Evolutionary conservation across 2,329 filamentous ascomycete genomes (phyloP).

Genomic region (Elsinoe necatrix): DNA sequence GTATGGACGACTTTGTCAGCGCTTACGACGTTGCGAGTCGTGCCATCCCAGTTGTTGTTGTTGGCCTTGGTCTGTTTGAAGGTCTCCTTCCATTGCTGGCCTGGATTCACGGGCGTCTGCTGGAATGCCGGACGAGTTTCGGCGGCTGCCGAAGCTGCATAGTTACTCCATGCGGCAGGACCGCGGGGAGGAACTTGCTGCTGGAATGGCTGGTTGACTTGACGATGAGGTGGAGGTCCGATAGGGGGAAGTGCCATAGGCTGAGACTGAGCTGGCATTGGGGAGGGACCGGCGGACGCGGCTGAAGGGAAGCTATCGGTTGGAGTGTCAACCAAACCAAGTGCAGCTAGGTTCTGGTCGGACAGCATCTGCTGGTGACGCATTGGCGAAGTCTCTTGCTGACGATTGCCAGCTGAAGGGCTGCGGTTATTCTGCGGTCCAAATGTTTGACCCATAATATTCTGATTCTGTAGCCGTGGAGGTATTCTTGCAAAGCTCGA

Average conservation of each 20-base stretch:
- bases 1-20: constrained; percentile 26
- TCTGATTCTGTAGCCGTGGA: constrained; percentile 33
- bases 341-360: constrained; percentile 12
- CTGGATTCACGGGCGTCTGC: not conserved
- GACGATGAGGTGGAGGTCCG: constrained; percentile 27
- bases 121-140: not conserved
- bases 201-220: constrained; percentile 18
- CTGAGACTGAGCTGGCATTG: constrained; percentile 4
- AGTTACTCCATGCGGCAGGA: constrained; percentile 25
- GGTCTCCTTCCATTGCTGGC: constrained; percentile 25
- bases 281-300: constrained; percentile 10
- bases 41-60: constrained; percentile 23
- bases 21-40: constrained; percentile 23
- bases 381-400: constrained; percentile 16
- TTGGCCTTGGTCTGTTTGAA: constrained; percentile 29
- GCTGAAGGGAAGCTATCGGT: constrained; percentile 9
- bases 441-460: constrained; percentile 16
- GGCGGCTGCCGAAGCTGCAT: constrained; percentile 12
- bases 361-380: constrained; percentile 15
- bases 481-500: constrained; percentile 49
- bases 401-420: constrained; percentile 13
- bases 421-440: constrained; percentile 17
- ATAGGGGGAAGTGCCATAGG: constrained; percentile 23
- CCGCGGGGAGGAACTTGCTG: constrained; percentile 14
- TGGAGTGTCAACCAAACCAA: constrained; percentile 13